These are phyloP conservation scores for Mycena indigotica DNA, from an alignment of 768 basidiomycete species.

Conservation along the genomic window DNA sequence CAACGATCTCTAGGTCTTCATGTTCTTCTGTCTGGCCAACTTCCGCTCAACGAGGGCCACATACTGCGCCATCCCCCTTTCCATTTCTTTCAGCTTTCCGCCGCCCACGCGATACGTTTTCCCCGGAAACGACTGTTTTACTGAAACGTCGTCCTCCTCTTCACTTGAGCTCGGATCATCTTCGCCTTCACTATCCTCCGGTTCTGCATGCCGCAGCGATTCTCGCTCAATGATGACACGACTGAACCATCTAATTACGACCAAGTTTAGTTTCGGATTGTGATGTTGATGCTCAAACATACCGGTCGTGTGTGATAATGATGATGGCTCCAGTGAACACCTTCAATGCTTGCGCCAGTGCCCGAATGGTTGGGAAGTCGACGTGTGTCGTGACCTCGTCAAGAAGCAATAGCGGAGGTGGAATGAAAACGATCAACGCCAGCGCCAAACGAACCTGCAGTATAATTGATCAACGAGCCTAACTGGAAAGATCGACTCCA, in stretches of 20 bases:
- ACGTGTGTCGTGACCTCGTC: constrained; percentile 75
- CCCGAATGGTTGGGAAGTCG: constrained; percentile 60
- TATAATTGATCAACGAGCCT: background rate
- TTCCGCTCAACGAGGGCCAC: constrained; percentile 26
- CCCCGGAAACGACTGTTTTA: constrained; percentile 9
- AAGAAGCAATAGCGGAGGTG: constrained; percentile 56
- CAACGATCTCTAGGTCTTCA: no score
- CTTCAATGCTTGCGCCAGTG: constrained; percentile 53
- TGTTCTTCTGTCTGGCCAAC: constrained; percentile 23
- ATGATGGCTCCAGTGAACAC: constrained; percentile 57
- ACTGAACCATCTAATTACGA: no score
- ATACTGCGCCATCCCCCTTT: constrained; percentile 28
- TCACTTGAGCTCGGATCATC: constrained; percentile 23
- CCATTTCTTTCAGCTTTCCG: constrained; percentile 26
- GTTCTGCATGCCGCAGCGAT: constrained; percentile 26
- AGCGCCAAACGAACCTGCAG: constrained; percentile 59
- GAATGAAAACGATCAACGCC: constrained; percentile 52
- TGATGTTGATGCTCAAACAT: no score
- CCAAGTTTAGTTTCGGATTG: no score
- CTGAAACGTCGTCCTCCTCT: constrained; percentile 16
- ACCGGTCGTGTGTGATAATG: constrained; percentile 69
- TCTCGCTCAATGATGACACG: constrained; percentile 29
- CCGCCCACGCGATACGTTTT: constrained; percentile 28
- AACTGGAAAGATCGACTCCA: background rate
- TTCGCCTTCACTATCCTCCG: constrained; percentile 22